Base-by-base conservation (phyloP, 2,329 filamentous ascomycete genomes). In the Penicillium concentricum region DNA sequence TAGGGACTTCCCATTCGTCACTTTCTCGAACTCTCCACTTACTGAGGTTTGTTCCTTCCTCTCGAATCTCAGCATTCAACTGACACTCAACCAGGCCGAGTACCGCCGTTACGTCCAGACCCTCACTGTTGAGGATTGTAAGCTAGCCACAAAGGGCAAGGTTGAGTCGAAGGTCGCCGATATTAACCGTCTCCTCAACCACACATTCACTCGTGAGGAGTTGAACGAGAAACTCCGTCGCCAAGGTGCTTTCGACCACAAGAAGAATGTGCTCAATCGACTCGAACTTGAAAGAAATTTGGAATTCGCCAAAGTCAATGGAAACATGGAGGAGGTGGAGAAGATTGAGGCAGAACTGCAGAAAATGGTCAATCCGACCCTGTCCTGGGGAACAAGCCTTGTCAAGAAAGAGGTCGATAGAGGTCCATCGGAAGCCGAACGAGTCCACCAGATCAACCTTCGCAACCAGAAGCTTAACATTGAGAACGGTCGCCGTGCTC, bases 401-500 rank as follows among this genome's bases (percentile, higher is more conserved):
- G 80, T 81, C 30, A 87, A 85, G 67, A 82, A 83, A 61, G 78
- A 81, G 26, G 68, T 77, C 58, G 74, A 80, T 65, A 78, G 81
- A 9, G 79, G 82, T 34, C 60, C 52, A 26, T 81, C 80, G 12
- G 89, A 95, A 72, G 91, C 93, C 72, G 91, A 96, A 62, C 87
- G 90, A 28, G 82, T 97, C 24, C 90, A 90, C 0, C 84, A 89
- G 68, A 81, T 96, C 63, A 99, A 99, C 75, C 82, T 85, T 28
- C 86, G 89, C 69, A 97, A 96, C 74, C 87, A 93, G 60, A 86
- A 87, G 57, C 83, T 87, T 64, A 97, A 97, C 69, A 84, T 85
- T n/a, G 90, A 96, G 71, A 87, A 90, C 46, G 89, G 97, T n/a
- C 90, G 93, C 58, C 90, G 90, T 73, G 93, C 92, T 0, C 90